These are phyloP conservation scores for Medicago truncatula DNA, from an alignment of 306 rosid species.

Conservation along the genomic window MtrunA17r5.0-ANR NC_053045.1:60292001-60292500, in stretches of 20 bases:
- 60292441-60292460: neutral
- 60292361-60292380: conserved; percentile 8
- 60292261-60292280: conserved; percentile 50
- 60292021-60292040: conserved; percentile 12
- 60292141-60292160: conserved; percentile 67
- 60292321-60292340: conserved; percentile 25
- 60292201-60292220: conserved; percentile 89
- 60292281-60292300: conserved; percentile 36
- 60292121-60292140: conserved; percentile 82
- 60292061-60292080: conserved; percentile 35
- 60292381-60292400: conserved; percentile 1
- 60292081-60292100: conserved; percentile 32
- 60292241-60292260: conserved; percentile 95
- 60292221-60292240: conserved; percentile 99
- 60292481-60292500: conserved; percentile 12
- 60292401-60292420: conserved; percentile 22
- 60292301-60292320: conserved; percentile 31
- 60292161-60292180: conserved; percentile 77
- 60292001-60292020: conserved; percentile 4
- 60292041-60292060: conserved; percentile 21
- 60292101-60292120: conserved; percentile 28
- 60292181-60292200: conserved; percentile 98
- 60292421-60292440: conserved; percentile 27
- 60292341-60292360: neutral
- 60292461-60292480: conserved; percentile 1